Evolutionary conservation across 768 basidiomycete genomes (phyloP), one percentile per base, ranked within the genome.

Genomic region (Russula virescens): DNA sequence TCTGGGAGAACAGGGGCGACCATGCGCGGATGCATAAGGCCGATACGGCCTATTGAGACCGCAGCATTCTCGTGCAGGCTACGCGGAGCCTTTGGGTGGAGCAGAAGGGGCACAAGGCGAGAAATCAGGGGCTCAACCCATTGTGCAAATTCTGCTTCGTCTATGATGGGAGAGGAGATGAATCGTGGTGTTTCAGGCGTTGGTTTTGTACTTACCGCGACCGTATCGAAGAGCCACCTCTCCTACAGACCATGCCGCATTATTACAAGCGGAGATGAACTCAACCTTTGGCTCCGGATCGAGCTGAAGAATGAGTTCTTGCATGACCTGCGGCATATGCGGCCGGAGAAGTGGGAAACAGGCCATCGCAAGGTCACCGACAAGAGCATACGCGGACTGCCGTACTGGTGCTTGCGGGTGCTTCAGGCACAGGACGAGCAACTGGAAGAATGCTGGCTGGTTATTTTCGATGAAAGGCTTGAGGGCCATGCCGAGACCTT

Each of bases 221-320:
- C 93, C 91, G 71, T 91, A 94, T 51, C 94, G 91, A 65, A 99
- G 76, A 9, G 97, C 93, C 35, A 99, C 93, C 75, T 99, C 97
- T 48, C 97, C 97, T 31, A 97, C 94, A n/a, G 94, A 94, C 97
- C 97, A 99, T 1, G 96, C 96, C 11, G 97, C 97, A 71, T 99
- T 99, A 75, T 99, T 99, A 73, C 93, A 95, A 6, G 96, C 97
- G 68, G 93, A 95, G 65, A 98, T 86, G 70, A 94, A 94, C 73
- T 98, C 95, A 35, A 89, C 81, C 69, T 92, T 91, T 1, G 96
- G 97, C 70, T 96, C 91, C 5, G 91, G 89, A 64, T 94, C 90
- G 56, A 99, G 88, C 70, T 98, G 95, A 45, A 82, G 76, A 64
- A 91, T 89, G 58, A 99, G 81, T 71, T 94, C 90, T 18, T 84